Evolutionary conservation across 176 grass and related monocot species (phyloP).

Genomic region (Avena eriantha): DNA sequence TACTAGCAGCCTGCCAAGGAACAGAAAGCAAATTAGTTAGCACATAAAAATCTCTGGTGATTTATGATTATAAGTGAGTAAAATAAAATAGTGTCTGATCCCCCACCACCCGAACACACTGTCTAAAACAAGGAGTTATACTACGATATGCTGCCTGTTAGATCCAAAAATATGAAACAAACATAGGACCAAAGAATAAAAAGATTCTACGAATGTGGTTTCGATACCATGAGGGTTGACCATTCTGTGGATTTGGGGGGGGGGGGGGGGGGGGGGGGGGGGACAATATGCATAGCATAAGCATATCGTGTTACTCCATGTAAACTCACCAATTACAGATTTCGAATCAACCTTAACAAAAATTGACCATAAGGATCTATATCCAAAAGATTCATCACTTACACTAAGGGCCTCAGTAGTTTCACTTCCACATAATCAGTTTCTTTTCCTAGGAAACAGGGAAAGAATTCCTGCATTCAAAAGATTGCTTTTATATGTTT

Average conservation of each 20-base stretch:
- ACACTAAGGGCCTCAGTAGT: too few species aligned
- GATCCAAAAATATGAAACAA: neutral
- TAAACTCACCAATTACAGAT: neutral
- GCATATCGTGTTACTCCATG: neutral
- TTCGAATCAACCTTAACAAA: too few species aligned
- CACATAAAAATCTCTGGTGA: neutral
- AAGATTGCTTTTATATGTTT: too few species aligned
- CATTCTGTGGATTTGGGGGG: neutral
- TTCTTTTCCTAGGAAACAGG: too few species aligned
- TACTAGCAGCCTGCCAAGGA: conserved; percentile 73
- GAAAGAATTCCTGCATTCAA: too few species aligned
- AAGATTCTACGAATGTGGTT: neutral
- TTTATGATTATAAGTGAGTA: neutral
- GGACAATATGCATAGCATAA: conserved; percentile 24
- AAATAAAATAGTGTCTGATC: too few species aligned
- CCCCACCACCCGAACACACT: too few species aligned
- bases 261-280: too few species aligned
- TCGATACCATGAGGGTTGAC: neutral
- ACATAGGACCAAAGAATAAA: neutral
- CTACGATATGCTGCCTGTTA: neutral
- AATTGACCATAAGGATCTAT: too few species aligned
- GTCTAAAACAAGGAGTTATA: too few species aligned
- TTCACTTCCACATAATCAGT: too few species aligned
- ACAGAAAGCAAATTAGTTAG: conserved; percentile 20
- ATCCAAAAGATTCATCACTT: too few species aligned